Evolutionary conservation across 2,329 filamentous ascomycete species (phyloP).

Genomic region (Calonectria henricotiae): DNA sequence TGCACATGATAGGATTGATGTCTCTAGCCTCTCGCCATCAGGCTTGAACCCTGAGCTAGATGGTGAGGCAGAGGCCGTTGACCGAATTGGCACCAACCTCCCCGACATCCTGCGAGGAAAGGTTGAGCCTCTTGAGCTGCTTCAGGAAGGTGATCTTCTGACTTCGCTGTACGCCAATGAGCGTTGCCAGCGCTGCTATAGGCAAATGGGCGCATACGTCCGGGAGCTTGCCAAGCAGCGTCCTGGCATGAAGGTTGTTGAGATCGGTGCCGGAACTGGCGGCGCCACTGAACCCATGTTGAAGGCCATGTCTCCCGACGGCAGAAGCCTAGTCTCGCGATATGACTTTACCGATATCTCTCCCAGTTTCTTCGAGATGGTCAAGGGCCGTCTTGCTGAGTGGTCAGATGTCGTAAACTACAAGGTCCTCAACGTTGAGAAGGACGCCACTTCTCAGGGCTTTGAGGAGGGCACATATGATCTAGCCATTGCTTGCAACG

Average conservation of each 20-base stretch:
- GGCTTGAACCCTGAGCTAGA: conserved; percentile 23
- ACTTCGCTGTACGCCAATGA: conserved; percentile 31
- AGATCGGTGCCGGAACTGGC: conserved; percentile 63
- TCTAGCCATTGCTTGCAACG: conserved; percentile 56
- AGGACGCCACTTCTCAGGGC: conserved; percentile 55
- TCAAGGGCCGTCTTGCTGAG: conserved; percentile 40
- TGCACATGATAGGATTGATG: conserved; percentile 19
- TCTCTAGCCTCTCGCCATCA: conserved; percentile 13
- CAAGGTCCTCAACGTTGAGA: conserved; percentile 53
- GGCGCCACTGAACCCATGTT: conserved; percentile 59
- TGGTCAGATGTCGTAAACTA: conserved; percentile 51
- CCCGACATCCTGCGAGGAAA: conserved; percentile 22
- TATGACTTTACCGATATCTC: conserved; percentile 67
- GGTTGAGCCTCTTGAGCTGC: conserved; percentile 19
- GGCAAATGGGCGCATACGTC: conserved; percentile 15
- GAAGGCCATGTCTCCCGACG: conserved; percentile 45
- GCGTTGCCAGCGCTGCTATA: conserved; percentile 30
- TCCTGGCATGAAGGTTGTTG: conserved; percentile 55
- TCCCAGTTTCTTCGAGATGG: conserved; percentile 60
- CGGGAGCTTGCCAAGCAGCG: conserved; percentile 58
- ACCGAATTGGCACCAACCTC: conserved; percentile 26
- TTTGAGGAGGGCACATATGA: conserved; percentile 56
- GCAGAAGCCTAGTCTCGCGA: conserved; percentile 19
- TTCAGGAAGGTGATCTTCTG: conserved; percentile 25
- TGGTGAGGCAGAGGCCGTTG: conserved; percentile 30